phyloP scores from a whole-genome alignment of 2,329 filamentous ascomycete species.

The Chaetoscypha palmicola region DNA sequence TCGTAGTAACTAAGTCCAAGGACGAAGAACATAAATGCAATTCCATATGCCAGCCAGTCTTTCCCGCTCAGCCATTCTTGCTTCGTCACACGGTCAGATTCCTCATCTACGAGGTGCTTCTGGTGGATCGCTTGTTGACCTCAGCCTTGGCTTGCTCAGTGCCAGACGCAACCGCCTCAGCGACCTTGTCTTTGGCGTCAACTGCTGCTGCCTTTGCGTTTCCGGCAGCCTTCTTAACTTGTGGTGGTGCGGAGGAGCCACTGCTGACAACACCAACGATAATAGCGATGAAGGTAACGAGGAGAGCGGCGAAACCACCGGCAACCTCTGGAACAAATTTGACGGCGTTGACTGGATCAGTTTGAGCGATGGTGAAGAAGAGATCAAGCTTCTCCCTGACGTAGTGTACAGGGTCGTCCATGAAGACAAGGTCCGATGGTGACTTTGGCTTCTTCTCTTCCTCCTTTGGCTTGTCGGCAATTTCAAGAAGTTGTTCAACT shows the following conservation, averaged over 20 bases:
- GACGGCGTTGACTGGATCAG: constrained; percentile 74
- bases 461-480: constrained; percentile 72
- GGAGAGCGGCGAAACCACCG: constrained; percentile 65
- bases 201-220: constrained; percentile 64
- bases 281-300: constrained; percentile 63
- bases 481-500: constrained; percentile 73
- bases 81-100: not conserved
- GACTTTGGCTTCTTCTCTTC: constrained; percentile 55
- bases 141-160: constrained; percentile 66
- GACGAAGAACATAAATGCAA: constrained; percentile 13
- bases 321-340: constrained; percentile 89
- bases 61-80: constrained; percentile 4
- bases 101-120: constrained; percentile 27
- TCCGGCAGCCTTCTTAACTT: constrained; percentile 64
- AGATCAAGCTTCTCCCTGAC: constrained; percentile 89
- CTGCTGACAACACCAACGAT: constrained; percentile 61
- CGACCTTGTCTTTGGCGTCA: constrained; percentile 68
- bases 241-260: constrained; percentile 58
- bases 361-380: constrained; percentile 76
- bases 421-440: constrained; percentile 75
- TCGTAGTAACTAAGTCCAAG: constrained; percentile 2
- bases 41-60: constrained; percentile 13
- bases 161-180: constrained; percentile 50
- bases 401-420: constrained; percentile 81
- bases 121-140: constrained; percentile 27